Evolutionary conservation across 2,329 filamentous ascomycete genomes (phyloP).

Genomic region (Lanzia echinophila): DNA sequence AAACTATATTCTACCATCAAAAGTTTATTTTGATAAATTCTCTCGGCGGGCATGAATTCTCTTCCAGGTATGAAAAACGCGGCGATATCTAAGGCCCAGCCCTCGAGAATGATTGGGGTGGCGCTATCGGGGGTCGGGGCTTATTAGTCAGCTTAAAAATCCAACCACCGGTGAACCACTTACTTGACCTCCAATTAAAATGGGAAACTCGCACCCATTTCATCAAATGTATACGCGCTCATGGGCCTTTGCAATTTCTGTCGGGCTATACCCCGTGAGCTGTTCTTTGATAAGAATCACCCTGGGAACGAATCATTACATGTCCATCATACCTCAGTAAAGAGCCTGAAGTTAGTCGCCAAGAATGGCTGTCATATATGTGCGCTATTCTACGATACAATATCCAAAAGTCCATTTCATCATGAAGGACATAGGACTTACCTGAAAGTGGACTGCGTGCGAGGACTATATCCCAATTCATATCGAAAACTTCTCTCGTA

Average conservation of each 20-base stretch:
- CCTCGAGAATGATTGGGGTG: too few relatives aligned
- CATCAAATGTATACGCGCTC: too few relatives aligned
- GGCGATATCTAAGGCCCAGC: too few relatives aligned
- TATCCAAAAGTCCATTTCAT: neutral
- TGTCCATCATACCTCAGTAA: slow-evolving; percentile 11
- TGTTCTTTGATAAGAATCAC: neutral
- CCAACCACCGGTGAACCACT: too few relatives aligned
- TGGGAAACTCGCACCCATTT: too few relatives aligned
- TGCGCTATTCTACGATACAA: slow-evolving; percentile 2
- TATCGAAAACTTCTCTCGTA: slow-evolving; percentile 5
- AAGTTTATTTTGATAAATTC: too few relatives aligned
- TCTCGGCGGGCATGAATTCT: too few relatives aligned
- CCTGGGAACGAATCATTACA: neutral
- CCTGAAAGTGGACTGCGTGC: slow-evolving; percentile 1
- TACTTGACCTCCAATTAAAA: too few relatives aligned
- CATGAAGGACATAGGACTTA: slow-evolving; percentile 4
- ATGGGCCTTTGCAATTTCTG: neutral
- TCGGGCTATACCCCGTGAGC: neutral
- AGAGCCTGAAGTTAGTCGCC: slow-evolving; percentile 7
- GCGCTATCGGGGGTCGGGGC: too few relatives aligned
- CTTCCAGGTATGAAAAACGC: too few relatives aligned
- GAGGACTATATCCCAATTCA: neutral
- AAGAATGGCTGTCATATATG: slow-evolving; percentile 10
- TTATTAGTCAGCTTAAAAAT: too few relatives aligned
- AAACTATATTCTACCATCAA: too few relatives aligned